A percentile compares a stretch with the other conserved stretches of the same genome.
Evolutionary conservation across 2,329 filamentous ascomycete species (phyloP).

Genomic region (Penicillium rolfsii): DNA sequence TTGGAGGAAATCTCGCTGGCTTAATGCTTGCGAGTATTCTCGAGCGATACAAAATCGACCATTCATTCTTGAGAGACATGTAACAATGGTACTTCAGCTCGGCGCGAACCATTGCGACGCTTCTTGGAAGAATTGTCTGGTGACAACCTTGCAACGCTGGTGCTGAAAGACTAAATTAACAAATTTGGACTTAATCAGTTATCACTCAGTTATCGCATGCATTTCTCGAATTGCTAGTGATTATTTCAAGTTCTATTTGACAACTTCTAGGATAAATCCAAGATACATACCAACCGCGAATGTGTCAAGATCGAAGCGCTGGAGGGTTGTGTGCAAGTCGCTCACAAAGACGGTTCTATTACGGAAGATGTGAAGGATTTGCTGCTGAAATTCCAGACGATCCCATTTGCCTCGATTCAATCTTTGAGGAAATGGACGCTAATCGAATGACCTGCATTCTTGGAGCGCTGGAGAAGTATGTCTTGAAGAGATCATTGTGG

Average conservation of each 20-base stretch:
- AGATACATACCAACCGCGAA: neutral
- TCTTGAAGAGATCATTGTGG: neutral
- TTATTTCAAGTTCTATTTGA: neutral
- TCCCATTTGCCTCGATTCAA: neutral
- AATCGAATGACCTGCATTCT: neutral
- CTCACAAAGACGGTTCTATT: neutral
- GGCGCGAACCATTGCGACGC: neutral
- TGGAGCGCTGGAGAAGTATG: neutral
- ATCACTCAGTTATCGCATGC: neutral
- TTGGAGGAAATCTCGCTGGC: conserved; percentile 55
- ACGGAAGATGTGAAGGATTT: neutral
- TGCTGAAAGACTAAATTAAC: neutral
- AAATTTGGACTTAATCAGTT: neutral
- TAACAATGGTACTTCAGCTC: neutral
- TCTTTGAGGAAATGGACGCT: neutral
- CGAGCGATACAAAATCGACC: conserved; percentile 52
- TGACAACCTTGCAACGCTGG: neutral
- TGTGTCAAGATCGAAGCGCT: neutral
- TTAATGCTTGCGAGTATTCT: conserved; percentile 53
- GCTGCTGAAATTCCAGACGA: neutral
- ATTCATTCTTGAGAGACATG: conserved; percentile 53
- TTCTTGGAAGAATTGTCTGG: neutral
- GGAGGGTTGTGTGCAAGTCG: neutral
- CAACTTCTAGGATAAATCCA: neutral
- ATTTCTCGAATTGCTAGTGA: neutral